phyloP scores from a whole-genome alignment of 1,139 yeast species.

The Torulaspora globosa region DNA sequence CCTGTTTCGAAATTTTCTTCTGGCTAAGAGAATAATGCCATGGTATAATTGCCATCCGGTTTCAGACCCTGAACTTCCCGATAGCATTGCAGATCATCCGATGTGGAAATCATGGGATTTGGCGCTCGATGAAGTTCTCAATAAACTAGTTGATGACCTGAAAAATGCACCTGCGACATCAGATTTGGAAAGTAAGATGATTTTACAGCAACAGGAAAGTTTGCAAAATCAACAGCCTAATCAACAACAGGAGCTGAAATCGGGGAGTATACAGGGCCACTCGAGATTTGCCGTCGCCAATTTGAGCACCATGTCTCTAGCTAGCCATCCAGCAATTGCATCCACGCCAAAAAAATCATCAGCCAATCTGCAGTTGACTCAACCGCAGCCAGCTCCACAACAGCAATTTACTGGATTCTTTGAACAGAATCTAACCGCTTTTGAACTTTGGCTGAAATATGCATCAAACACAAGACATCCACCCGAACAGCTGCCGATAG shows the following conservation, averaged over 20 bases:
- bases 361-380: conserved; percentile 16
- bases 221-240: conserved; percentile 23
- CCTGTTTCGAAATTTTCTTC: conserved; percentile 79
- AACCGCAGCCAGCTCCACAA: conserved; percentile 30
- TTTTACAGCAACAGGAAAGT: conserved; percentile 30
- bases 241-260: conserved; percentile 22
- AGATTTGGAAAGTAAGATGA: conserved; percentile 26
- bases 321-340: conserved; percentile 28
- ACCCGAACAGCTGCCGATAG: conserved; percentile 93
- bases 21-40: conserved; percentile 94
- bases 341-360: conserved; percentile 12
- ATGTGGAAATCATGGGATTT: conserved; percentile 99
- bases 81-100: conserved; percentile 70
- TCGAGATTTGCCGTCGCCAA: conserved; percentile 35
- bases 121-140: conserved; percentile 89
- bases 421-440: conserved; percentile 93
- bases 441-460: conserved; percentile 92
- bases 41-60: conserved; percentile 91
- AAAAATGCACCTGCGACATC: conserved; percentile 34
- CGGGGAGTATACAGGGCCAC: conserved; percentile 28
- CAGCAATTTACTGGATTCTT: conserved; percentile 91
- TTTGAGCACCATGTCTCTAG: conserved; percentile 37
- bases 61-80: conserved; percentile 90
- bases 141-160: conserved; percentile 51
- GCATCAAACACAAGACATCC: conserved; percentile 81